Base-by-base conservation (phyloP, 2,329 filamentous ascomycete genomes). In the Cercospora zeae-maydis region DNA sequence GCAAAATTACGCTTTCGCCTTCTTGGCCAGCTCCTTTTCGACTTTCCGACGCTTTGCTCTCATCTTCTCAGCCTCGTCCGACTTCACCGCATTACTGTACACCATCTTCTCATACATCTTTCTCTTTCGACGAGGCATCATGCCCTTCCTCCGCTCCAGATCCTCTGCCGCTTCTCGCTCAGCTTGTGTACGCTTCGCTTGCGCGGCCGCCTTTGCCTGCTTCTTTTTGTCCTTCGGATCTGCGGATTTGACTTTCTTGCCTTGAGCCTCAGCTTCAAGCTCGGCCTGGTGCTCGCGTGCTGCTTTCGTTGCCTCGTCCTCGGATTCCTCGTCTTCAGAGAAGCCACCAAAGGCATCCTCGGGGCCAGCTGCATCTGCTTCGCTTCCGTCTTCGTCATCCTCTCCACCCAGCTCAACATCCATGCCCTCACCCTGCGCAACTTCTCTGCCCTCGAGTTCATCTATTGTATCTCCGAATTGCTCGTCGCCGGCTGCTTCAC, bases 21-120 rank as follows among this genome's bases (percentile, higher is more conserved):
- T 63, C 47, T 63, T 67, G 2, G 34, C 61, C 54, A 58, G 19
- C 19, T 56, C 66, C 63, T 71, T 72, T 80, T 98, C 95, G 65
- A 97, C 78, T 84, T 87, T 96, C 80, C 95, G 90, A 78, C 91
- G 87, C 88, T 99, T 99, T 62, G 84, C 85, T 70, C 93, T 85
- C 76, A 99, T 80, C 79, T 88, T 90, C 81, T 93, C 89, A 53
- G 93, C 91, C 80, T 96, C 92, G 27, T 87, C 89, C 70, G 93
- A 93, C 82, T 92, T 91, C 84, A 95, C 93, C 80, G 89, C 93
- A 79, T 97, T 96, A 66, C 88, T 92, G 79, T 96, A 96, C 74
- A 92, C 84, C 91, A 99, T 99, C 82, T 97, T 95, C 82, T 98
- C 95, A 70, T 93, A 89, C 73, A 97, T 81, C 87, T 97, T 97